Percentiles rank a stretch among this genome's conserved stretches.
Conservation (phyloP, 257 asterid genomes). For the Ligustrum vulgare region DNA sequence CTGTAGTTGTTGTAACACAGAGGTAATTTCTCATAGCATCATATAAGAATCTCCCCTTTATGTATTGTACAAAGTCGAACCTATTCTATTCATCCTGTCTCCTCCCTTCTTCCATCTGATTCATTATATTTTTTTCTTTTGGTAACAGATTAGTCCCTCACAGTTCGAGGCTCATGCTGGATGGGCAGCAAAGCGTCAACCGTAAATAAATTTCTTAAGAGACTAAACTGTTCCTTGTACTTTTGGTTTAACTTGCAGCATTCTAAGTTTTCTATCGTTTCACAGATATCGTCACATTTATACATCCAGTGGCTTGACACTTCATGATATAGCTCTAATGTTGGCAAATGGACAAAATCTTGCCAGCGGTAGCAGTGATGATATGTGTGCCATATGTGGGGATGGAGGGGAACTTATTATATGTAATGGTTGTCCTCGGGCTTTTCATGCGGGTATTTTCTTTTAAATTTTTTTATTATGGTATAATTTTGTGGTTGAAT, state of each 20-base stretch:
- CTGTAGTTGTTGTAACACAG: constrained; percentile 82
- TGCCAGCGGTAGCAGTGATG: constrained; percentile 74
- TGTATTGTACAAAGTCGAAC: background rate
- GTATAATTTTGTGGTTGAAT: constrained; percentile 3
- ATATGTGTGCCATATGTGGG: constrained; percentile 96
- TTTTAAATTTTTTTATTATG: background rate
- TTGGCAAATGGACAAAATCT: constrained; percentile 84
- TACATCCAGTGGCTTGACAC: constrained; percentile 84
- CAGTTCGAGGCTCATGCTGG: constrained; percentile 99
- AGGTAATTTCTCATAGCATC: constrained; percentile 43
- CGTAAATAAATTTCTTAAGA: constrained; percentile 58
- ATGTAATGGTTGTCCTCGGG: constrained; percentile 95
- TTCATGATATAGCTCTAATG: constrained; percentile 95
- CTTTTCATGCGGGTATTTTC: constrained; percentile 78
- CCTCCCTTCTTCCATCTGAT: constrained; percentile 20
- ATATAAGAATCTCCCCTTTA: constrained; percentile 9
- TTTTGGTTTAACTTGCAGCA: constrained; percentile 7
- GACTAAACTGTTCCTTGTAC: background rate
- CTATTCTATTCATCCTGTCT: background rate
- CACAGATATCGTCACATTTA: constrained; percentile 93
- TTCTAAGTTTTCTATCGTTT: constrained; percentile 19
- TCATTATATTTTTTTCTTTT: constrained; percentile 16
- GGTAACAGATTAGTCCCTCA: constrained; percentile 91
- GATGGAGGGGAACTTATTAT: constrained; percentile 74
- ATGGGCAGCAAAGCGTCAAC: constrained; percentile 96